A percentile compares a stretch with the other conserved stretches of the same genome.
Evolutionary conservation across 2,329 filamentous ascomycete genomes (phyloP).

Genomic region (Nemania diffusa): DNA sequence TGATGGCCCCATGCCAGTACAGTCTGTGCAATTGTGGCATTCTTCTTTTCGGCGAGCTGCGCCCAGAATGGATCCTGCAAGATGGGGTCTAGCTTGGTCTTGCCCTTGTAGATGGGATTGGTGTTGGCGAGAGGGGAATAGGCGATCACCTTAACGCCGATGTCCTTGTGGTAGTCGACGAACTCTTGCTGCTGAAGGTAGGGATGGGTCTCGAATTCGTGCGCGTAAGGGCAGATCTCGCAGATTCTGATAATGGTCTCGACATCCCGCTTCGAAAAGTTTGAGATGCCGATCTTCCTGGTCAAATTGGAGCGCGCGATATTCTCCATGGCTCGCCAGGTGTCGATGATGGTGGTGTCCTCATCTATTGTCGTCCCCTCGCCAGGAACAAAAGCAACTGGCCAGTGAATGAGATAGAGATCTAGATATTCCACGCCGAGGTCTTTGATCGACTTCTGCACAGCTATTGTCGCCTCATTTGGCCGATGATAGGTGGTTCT

Average conservation of each 20-base stretch:
- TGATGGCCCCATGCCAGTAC: slow-evolving; percentile 61
- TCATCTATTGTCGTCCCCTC: slow-evolving; percentile 45
- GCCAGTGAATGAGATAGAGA: slow-evolving; percentile 62
- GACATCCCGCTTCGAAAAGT: slow-evolving; percentile 61
- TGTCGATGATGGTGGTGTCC: slow-evolving; percentile 52
- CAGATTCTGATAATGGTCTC: slow-evolving; percentile 55
- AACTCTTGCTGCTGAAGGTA: slow-evolving; percentile 63
- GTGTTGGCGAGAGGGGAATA: slow-evolving; percentile 64
- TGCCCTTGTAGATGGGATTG: slow-evolving; percentile 58
- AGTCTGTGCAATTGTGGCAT: slow-evolving; percentile 56
- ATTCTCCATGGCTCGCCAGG: slow-evolving; percentile 69
- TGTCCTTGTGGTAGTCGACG: slow-evolving; percentile 56
- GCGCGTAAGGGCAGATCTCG: slow-evolving; percentile 63
- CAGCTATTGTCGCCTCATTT: slow-evolving; percentile 55
- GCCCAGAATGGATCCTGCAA: slow-evolving; percentile 55
- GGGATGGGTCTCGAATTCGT: slow-evolving; percentile 67
- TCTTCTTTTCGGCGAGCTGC: slow-evolving; percentile 53
- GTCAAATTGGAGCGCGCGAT: slow-evolving; percentile 63
- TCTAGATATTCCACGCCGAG: slow-evolving; percentile 62
- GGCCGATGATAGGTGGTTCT: too few species aligned
- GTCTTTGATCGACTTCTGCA: slow-evolving; percentile 58
- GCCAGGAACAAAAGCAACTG: slow-evolving; percentile 51
- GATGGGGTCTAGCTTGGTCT: slow-evolving; percentile 44
- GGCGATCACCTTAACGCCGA: slow-evolving; percentile 56
- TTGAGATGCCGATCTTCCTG: slow-evolving; percentile 70